Base-by-base conservation (phyloP, 2,329 filamentous ascomycete species). In the Aspergillus caelatus region DNA sequence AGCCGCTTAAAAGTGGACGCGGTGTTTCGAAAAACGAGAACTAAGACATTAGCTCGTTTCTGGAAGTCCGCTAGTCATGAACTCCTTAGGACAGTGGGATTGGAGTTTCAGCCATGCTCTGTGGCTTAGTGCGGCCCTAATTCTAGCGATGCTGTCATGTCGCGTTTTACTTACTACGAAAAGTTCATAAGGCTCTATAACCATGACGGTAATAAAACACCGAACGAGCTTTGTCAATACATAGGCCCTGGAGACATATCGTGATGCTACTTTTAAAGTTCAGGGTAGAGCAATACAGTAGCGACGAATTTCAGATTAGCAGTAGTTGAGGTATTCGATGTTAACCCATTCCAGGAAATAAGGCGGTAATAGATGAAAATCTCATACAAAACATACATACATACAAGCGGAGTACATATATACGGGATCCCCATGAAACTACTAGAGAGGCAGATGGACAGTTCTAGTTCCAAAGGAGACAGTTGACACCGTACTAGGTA, bases 91-190 rank as follows among this genome's bases (percentile, higher is more conserved):
- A 45, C 28, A 53, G 28, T 54, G 43, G 46, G n/a, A 61, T 46
- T 26, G 52, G 19, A 26, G 67, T 69, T 68, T 69, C 65, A 68
- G 62, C 64, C 58, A 55, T 60, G 62, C 65, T 69, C 64, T 64
- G 58, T 48, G 52, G 48, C 48, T 52, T 52, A 28, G 26, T 32
- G 26, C 30, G 48, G 48, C 26, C 28, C 48, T 43, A 34, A 57
- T 21, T 28, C 60, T 55, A n/a, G 50, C 21, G 41, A 45, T 39
- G 39, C n/a, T 52, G 12, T 34, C 54, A 45, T 34, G 41, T 23
- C 19, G n/a, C 32, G 26, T 52, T 52, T 54, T 34, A 50, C 32
- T 14, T 34, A 34, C 28, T 34, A 12, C 10, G 14, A 53, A 30
- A 50, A 32, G 48, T n/a, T 30, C 26, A 52, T 32, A 23, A 16